Conservation (phyloP, 2,329 filamentous ascomycete genomes). For the Aspergillus sp. region DNA sequence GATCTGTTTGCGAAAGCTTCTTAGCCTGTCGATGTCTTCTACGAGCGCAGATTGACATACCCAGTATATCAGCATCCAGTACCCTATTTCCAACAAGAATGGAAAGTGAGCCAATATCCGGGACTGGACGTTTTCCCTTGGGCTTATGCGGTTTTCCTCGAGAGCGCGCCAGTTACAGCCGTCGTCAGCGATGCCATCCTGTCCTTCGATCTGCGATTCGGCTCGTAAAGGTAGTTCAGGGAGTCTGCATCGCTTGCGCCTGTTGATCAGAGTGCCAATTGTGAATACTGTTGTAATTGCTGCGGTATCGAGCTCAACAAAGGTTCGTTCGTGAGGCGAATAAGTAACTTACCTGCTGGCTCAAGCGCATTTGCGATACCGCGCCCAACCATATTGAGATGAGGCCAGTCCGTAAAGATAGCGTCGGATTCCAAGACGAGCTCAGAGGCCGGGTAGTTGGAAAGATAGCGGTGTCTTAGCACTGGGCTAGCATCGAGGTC, state of each 20-base stretch:
- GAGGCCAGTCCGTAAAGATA: too few relatives aligned
- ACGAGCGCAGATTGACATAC: conserved; percentile 9
- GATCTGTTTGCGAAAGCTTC: conserved; percentile 11
- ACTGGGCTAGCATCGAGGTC: too few relatives aligned
- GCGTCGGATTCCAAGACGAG: too few relatives aligned
- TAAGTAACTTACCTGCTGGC: conserved; percentile 12
- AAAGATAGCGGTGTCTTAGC: too few relatives aligned
- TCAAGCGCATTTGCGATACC: too few relatives aligned
- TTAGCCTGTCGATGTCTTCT: conserved; percentile 1
- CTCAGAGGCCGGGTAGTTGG: too few relatives aligned
- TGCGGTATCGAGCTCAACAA: too few relatives aligned
- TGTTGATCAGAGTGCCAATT: conserved; percentile 8
- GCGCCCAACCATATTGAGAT: too few relatives aligned
- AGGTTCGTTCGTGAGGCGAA: too few relatives aligned
- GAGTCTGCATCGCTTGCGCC: conserved; percentile 3
- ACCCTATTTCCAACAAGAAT: conserved; percentile 25
- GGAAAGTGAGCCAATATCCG: conserved; percentile 19
- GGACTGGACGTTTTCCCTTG: conserved; percentile 8
- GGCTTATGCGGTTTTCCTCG: background rate
- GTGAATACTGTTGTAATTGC: conserved; percentile 9
- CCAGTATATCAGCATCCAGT: conserved; percentile 25
- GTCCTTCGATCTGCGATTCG: conserved; percentile 8
- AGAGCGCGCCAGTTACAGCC: too few relatives aligned
- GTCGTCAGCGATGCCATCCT: too few relatives aligned
- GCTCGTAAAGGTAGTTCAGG: conserved; percentile 4